phyloP scores from a whole-genome alignment of 345 rosid species.

The Syzygium jambos region DNA sequence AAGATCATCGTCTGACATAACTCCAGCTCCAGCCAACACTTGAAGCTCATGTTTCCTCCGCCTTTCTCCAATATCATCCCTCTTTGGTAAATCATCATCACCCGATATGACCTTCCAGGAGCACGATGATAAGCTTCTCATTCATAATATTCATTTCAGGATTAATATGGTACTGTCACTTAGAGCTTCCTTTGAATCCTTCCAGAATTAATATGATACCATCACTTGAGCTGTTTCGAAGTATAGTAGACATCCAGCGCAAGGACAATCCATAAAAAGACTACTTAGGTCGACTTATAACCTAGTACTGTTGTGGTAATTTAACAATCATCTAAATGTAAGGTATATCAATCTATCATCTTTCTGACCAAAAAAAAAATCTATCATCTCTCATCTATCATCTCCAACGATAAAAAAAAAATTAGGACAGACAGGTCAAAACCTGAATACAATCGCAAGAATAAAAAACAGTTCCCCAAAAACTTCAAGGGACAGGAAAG shows the following conservation, averaged over 20 bases:
- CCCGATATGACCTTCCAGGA: slow-evolving; percentile 58
- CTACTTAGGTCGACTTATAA: no score
- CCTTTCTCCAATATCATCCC: slow-evolving; percentile 96
- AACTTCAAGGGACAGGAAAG: neutral
- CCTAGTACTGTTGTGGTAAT: neutral
- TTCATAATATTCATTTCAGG: neutral
- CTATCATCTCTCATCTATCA: neutral
- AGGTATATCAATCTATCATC: neutral
- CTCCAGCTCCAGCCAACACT: slow-evolving; percentile 79
- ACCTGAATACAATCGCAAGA: neutral
- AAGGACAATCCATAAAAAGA: neutral
- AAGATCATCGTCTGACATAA: slow-evolving; percentile 53
- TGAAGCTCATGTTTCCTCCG: slow-evolving; percentile 79
- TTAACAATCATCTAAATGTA: neutral
- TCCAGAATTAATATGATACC: neutral
- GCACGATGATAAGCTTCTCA: neutral
- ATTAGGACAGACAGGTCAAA: neutral
- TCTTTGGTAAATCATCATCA: slow-evolving; percentile 77
- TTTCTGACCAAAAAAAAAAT: no score
- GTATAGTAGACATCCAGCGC: neutral
- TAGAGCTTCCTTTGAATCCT: neutral
- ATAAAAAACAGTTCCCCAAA: neutral
- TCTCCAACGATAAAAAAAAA: neutral
- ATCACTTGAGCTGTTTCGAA: neutral
- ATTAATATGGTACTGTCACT: neutral